Evolutionary conservation across 2,329 filamentous ascomycete species (phyloP).

Genomic region (Fusarium sp.): DNA sequence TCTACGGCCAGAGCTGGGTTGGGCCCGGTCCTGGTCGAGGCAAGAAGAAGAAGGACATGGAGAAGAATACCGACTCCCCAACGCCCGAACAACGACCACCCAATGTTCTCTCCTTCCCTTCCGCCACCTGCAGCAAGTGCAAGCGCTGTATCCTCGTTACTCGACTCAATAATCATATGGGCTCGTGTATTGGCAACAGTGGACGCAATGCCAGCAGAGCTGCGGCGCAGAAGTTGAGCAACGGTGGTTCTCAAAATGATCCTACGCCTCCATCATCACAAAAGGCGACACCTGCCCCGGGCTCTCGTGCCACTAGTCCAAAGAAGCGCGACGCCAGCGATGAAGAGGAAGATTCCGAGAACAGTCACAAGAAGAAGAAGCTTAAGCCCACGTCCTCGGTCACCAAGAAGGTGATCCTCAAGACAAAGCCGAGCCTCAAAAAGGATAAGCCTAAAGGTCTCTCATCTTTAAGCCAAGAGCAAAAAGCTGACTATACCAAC

Average conservation of each 20-base stretch:
- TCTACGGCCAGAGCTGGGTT: conserved; percentile 85
- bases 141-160: conserved; percentile 74
- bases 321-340: conserved; percentile 69
- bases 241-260: conserved; percentile 66
- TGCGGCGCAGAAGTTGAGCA: conserved; percentile 72
- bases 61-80: conserved; percentile 66
- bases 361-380: conserved; percentile 69
- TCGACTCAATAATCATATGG: conserved; percentile 75
- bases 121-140: conserved; percentile 75
- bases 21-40: conserved; percentile 76
- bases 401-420: conserved; percentile 67
- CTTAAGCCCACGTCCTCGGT: conserved; percentile 56
- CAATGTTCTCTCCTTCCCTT: conserved; percentile 73
- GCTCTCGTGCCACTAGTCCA: conserved; percentile 65
- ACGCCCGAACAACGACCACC: conserved; percentile 66
- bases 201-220: conserved; percentile 71
- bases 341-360: conserved; percentile 65
- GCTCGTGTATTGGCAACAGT: conserved; percentile 74
- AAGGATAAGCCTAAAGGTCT: conserved; percentile 67
- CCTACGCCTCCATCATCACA: conserved; percentile 71
- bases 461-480: conserved; percentile 64
- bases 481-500: conserved; percentile 52
- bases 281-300: conserved; percentile 69
- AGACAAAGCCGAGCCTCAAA: conserved; percentile 63
- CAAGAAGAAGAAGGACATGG: conserved; percentile 83